These are phyloP conservation scores for Malbranchea zuffiana DNA, from an alignment of 2,329 filamentous ascomycete genomes.

Conservation along the genomic window DNA sequence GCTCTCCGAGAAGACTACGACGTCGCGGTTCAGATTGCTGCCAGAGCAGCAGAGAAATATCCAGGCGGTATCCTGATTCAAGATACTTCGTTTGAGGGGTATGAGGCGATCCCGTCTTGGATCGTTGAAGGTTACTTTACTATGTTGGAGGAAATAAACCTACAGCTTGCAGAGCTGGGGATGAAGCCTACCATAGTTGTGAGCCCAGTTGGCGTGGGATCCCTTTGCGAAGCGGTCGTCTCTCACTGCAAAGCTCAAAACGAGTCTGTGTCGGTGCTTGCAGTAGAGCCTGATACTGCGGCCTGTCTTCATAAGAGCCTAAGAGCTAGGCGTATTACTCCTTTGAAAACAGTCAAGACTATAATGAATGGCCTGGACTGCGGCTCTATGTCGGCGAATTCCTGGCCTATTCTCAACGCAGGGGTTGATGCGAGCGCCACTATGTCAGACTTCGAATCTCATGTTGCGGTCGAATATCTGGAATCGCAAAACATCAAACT, in stretches of 20 bases:
- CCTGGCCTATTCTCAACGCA: constrained; percentile 50
- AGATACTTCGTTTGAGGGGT: constrained; percentile 57
- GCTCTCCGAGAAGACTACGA: constrained; percentile 54
- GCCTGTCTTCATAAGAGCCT: constrained; percentile 43
- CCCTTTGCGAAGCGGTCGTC: constrained; percentile 58
- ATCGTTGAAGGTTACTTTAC: constrained; percentile 69
- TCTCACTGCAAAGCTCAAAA: constrained; percentile 48
- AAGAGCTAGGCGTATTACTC: constrained; percentile 36
- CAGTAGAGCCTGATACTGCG: constrained; percentile 60
- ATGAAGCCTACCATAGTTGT: constrained; percentile 41
- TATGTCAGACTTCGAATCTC: constrained; percentile 52
- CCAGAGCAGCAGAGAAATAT: constrained; percentile 27
- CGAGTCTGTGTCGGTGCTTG: constrained; percentile 39
- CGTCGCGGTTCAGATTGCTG: constrained; percentile 44
- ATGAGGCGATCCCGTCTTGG: constrained; percentile 57
- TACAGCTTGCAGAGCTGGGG: constrained; percentile 42
- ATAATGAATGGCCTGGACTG: constrained; percentile 69
- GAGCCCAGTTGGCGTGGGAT: constrained; percentile 61
- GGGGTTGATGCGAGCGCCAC: constrained; percentile 52
- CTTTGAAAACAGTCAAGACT: constrained; percentile 48
- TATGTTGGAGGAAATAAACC: constrained; percentile 57
- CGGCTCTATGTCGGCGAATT: constrained; percentile 54
- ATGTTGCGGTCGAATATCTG: constrained; percentile 48
- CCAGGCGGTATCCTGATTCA: constrained; percentile 49
- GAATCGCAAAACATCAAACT: constrained; percentile 36